Evolutionary conservation across 2,329 filamentous ascomycete species (phyloP).

Genomic region (Trichoderma sp.): DNA sequence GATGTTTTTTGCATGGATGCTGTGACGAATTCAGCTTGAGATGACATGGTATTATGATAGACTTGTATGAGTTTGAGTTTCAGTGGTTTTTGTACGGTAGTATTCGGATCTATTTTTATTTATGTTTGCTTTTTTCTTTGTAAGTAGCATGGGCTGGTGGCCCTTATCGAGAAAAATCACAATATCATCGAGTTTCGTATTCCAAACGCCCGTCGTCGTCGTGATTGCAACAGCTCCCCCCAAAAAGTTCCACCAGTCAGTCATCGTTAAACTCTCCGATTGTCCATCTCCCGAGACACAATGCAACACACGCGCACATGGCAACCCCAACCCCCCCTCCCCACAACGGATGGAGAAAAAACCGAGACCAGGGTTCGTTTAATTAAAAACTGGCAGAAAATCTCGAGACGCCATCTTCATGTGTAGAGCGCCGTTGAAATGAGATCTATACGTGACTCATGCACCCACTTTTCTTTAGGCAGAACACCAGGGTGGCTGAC

Average conservation of each 20-base stretch:
- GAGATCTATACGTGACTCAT: slow-evolving; percentile 13
- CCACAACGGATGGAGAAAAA: too few species aligned
- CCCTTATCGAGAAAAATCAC: neutral
- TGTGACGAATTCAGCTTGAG: neutral
- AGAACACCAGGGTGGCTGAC: slow-evolving; percentile 9
- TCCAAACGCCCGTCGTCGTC: neutral
- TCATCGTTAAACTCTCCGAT: neutral
- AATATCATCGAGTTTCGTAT: neutral
- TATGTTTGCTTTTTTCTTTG: neutral
- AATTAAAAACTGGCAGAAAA: neutral
- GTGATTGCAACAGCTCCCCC: neutral
- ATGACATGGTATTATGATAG: neutral
- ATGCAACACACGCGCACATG: neutral
- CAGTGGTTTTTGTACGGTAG: neutral
- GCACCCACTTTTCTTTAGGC: slow-evolving; percentile 11
- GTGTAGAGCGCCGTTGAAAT: neutral
- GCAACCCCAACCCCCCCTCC: neutral
- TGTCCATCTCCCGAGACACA: neutral
- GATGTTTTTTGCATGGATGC: neutral
- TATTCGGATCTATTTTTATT: neutral
- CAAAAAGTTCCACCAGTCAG: neutral
- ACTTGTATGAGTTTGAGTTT: neutral
- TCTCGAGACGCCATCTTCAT: neutral
- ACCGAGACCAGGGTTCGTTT: neutral
- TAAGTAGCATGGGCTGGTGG: neutral